Evolutionary conservation across 192 early-diverging fungal species (phyloP), one percentile per base, ranked within the genome.

Genomic region (Geranomyces michiganensis): DNA sequence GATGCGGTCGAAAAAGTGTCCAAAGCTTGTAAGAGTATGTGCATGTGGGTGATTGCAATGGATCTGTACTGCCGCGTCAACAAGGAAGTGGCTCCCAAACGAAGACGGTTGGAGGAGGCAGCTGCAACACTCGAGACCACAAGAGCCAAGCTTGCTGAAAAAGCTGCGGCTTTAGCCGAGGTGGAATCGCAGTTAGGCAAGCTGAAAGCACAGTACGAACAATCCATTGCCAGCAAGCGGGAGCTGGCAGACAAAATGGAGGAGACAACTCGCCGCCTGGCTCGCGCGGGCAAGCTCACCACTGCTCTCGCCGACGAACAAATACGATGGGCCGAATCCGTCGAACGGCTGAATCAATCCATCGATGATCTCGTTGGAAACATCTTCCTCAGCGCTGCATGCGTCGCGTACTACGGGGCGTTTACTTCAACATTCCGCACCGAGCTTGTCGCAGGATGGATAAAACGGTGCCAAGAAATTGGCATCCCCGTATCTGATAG

Each of bases 21-120:
- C 17, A 82, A 74, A 56, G 85, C 85, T 5, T 85, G 83, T 56
- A 85, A 85, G 59, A 84, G 82, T 61, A 84, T 87, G 79, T 82
- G 78, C 62, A 87, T 87, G 85, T 87, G 85, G 85, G 85, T 82
- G 31, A 80, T 87, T 67, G 85, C 85, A 0, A 83, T 87, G 82
- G 85, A 87, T 27, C 68, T 85, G 26, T 87, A 87, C 58, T 87
- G 84, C 14, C 66, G 84, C 9, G 82, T 87, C 1, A 87, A 82
- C 67, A 83, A 84, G 48, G 82, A 87, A 67, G 85, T 87, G 6
- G 51, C 59, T 15, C 85, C 85, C 56, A 87, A 87, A 64, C 45
- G 82, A 30, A 78, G 78, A 53, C 66, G 84, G 10, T 61, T 87
- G 56, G 85, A 87, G 65, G 85, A 87, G 73, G 85, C 85, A 1